Evolutionary conservation across 441 rosid species (phyloP).

Genomic region (Euphorbia corollata): DNA sequence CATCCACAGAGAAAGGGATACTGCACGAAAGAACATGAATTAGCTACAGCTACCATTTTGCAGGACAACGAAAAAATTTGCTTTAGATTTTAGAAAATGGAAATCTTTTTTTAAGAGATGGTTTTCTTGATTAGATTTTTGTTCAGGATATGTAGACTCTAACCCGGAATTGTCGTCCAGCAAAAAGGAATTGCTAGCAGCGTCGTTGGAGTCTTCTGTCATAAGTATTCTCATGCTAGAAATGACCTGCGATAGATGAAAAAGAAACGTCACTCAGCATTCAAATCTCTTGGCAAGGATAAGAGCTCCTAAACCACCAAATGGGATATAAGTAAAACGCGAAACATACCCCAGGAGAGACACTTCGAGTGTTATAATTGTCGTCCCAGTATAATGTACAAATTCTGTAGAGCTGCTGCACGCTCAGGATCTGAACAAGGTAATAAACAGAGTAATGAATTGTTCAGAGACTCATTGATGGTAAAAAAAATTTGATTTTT

Average conservation of each 20-base stretch:
- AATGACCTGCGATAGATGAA: conserved; percentile 55
- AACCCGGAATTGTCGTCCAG: conserved; percentile 95
- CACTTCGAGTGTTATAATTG: conserved; percentile 96
- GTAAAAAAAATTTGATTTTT: background rate
- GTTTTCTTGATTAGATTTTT: background rate
- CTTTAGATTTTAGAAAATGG: no score
- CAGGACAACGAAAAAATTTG: no score
- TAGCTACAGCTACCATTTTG: background rate
- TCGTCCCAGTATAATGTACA: conserved; percentile 96
- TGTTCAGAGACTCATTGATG: background rate
- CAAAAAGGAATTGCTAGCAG: conserved; percentile 80
- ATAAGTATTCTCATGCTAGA: conserved; percentile 90
- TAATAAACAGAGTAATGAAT: conserved; percentile 16
- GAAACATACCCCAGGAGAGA: conserved; percentile 68
- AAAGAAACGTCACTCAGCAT: background rate
- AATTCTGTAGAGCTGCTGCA: conserved; percentile 95
- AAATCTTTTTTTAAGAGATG: background rate
- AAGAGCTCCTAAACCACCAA: conserved; percentile 3
- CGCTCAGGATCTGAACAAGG: conserved; percentile 76
- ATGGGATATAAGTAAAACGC: background rate
- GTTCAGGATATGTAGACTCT: conserved; percentile 14
- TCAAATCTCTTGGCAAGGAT: background rate
- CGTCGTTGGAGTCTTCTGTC: conserved; percentile 91
- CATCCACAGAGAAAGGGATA: conserved; percentile 93
- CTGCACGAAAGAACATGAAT: conserved; percentile 34